Evolutionary conservation across 2,329 filamentous ascomycete genomes (phyloP).

Genomic region (Pseudopithomyces chartarum): DNA sequence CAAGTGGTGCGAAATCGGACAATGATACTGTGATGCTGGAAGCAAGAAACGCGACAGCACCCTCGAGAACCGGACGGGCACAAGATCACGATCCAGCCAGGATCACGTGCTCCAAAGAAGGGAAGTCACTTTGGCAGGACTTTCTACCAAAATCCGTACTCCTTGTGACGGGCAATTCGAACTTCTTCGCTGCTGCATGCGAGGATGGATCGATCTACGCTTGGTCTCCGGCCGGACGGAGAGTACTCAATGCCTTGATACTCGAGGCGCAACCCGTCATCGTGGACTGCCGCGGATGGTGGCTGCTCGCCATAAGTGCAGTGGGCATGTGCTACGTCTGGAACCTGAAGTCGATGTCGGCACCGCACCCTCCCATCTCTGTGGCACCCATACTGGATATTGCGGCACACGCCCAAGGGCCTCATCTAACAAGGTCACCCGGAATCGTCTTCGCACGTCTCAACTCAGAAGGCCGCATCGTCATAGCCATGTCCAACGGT

Average conservation of each 20-base stretch:
- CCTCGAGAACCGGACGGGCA: constrained; percentile 62
- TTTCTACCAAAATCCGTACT: constrained; percentile 85
- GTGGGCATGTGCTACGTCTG: constrained; percentile 91
- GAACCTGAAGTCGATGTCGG: constrained; percentile 82
- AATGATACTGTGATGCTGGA: constrained; percentile 77
- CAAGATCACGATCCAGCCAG: constrained; percentile 80
- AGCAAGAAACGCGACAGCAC: constrained; percentile 76
- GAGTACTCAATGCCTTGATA: constrained; percentile 81
- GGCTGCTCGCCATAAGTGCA: constrained; percentile 87
- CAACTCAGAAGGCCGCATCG: constrained; percentile 82
- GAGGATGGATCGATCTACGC: constrained; percentile 90
- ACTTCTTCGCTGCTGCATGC: constrained; percentile 90
- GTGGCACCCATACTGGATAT: constrained; percentile 87
- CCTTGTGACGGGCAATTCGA: constrained; percentile 86
- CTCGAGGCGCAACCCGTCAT: constrained; percentile 94
- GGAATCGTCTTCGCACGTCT: constrained; percentile 89
- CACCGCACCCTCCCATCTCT: constrained; percentile 88
- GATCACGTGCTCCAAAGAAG: constrained; percentile 80
- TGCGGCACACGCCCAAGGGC: constrained; percentile 77
- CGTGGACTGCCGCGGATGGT: constrained; percentile 85
- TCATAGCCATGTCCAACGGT: constrained; percentile 92
- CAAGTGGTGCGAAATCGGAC: constrained; percentile 52
- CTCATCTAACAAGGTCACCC: constrained; percentile 78
- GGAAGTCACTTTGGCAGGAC: constrained; percentile 87
- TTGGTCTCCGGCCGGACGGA: constrained; percentile 90